Conservation (phyloP, 2,329 filamentous ascomycete species). For the Alternaria sp. region DNA sequence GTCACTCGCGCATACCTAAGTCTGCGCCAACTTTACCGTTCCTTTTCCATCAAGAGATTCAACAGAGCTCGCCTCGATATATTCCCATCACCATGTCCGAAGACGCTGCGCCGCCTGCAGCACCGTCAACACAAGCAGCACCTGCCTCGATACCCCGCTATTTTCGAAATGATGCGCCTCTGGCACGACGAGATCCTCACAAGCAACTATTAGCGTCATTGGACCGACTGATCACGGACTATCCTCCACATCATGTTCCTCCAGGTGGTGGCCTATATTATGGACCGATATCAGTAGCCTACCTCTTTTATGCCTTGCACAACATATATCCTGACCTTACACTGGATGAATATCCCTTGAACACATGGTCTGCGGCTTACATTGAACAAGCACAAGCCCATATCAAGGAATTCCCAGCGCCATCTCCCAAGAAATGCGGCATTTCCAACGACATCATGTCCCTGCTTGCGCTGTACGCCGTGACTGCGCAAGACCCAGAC, state of each 20-base stretch:
- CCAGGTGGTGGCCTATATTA: slow-evolving; percentile 61
- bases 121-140: slow-evolving; percentile 28
- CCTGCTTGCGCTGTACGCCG: slow-evolving; percentile 60
- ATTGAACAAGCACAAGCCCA: slow-evolving; percentile 60
- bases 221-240: slow-evolving; percentile 57
- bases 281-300: slow-evolving; percentile 60
- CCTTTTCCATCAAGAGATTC: slow-evolving; percentile 1
- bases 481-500: slow-evolving; percentile 59
- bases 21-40: slow-evolving; percentile 12
- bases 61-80: slow-evolving; percentile 5
- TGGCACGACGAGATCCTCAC: slow-evolving; percentile 55
- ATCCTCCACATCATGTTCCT: slow-evolving; percentile 57
- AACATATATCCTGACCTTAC: slow-evolving; percentile 59
- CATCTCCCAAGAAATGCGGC: slow-evolving; percentile 57
- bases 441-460: slow-evolving; percentile 62
- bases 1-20: slow-evolving; percentile 13
- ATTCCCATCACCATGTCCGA: slow-evolving; percentile 36
- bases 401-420: slow-evolving; percentile 60
- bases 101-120: slow-evolving; percentile 27
- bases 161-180: slow-evolving; percentile 52
- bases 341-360: slow-evolving; percentile 57
- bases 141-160: slow-evolving; percentile 50
- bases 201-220: slow-evolving; percentile 62
- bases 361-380: slow-evolving; percentile 61
- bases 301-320: slow-evolving; percentile 60